Percentiles rank a stretch among this genome's conserved stretches.
Conservation (phyloP, 768 basidiomycete genomes). For the Russula earlei region DNA sequence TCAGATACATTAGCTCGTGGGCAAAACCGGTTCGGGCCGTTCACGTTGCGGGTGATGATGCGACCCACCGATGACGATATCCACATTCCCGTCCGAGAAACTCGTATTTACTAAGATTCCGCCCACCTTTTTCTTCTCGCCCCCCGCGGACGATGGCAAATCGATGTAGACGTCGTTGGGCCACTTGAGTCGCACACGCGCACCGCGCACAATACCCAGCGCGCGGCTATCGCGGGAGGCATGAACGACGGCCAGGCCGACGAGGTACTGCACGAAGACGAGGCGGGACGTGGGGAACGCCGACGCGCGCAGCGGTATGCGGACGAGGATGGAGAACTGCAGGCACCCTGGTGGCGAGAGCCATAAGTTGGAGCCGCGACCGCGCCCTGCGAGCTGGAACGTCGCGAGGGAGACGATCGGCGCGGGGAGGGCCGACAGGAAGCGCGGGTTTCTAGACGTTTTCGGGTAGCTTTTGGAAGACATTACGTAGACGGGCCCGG, state of each 20-base stretch:
- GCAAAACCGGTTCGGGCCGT: too few relatives aligned
- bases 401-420: slow-evolving; percentile 81
- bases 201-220: slow-evolving; percentile 37
- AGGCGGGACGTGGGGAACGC: slow-evolving; percentile 51
- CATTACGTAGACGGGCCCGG: neutral
- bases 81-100: slow-evolving; percentile 61
- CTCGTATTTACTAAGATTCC: slow-evolving; percentile 87
- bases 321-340: slow-evolving; percentile 68
- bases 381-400: slow-evolving; percentile 79
- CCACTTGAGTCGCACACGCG: slow-evolving; percentile 80
- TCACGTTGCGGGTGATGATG: too few relatives aligned
- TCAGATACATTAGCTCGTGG: too few relatives aligned
- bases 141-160: slow-evolving; percentile 27
- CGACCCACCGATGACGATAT: slow-evolving; percentile 66
- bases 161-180: slow-evolving; percentile 91
- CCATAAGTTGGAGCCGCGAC: slow-evolving; percentile 86
- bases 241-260: slow-evolving; percentile 81
- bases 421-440: slow-evolving; percentile 59
- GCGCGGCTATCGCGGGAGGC: slow-evolving; percentile 57
- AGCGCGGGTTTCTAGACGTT: slow-evolving; percentile 54
- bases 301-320: slow-evolving; percentile 37
- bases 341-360: slow-evolving; percentile 87
- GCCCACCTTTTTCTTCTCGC: slow-evolving; percentile 67
- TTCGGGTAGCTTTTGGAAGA: neutral
- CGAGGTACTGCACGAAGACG: slow-evolving; percentile 92